Evolutionary conservation across 768 basidiomycete species (phyloP).

Genomic region (Rhizopogon vinicolor): DNA sequence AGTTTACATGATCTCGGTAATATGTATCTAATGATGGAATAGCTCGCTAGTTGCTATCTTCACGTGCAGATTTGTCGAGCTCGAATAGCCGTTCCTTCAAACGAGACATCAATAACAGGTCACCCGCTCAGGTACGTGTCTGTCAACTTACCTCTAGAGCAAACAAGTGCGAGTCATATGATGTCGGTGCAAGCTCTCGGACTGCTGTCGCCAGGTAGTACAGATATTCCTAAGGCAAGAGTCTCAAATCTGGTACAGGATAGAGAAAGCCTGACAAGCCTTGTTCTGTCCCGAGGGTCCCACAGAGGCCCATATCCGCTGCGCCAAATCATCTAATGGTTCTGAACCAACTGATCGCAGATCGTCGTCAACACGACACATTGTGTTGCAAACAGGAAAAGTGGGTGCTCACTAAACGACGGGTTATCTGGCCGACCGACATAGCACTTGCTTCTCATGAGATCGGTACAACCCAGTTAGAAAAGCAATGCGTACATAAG

Average conservation of each 20-base stretch:
- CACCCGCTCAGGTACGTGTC: not conserved
- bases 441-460: constrained; percentile 53
- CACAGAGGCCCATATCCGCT: constrained; percentile 64
- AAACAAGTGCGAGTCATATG: constrained; percentile 71
- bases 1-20: too few relatives aligned
- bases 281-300: constrained; percentile 93
- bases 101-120: not conserved
- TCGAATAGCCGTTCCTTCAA: not conserved
- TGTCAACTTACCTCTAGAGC: constrained; percentile 60
- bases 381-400: not conserved
- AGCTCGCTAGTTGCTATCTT: not conserved
- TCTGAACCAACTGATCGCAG: constrained; percentile 69
- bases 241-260: not conserved
- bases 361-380: not conserved
- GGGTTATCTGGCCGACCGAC: constrained; percentile 86
- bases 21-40: not conserved
- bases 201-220: constrained; percentile 74
- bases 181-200: constrained; percentile 66
- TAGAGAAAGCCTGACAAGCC: constrained; percentile 25
- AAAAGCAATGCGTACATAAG: constrained; percentile 38
- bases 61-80: not conserved
- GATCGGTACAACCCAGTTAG: not conserved
- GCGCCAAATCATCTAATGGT: constrained; percentile 62
- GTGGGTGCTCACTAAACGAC: constrained; percentile 63
- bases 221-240: constrained; percentile 68